A percentile compares a stretch with the other conserved stretches of the same genome.
Evolutionary conservation across 2,329 filamentous ascomycete species (phyloP).

Genomic region (Venturia aucupariae): DNA sequence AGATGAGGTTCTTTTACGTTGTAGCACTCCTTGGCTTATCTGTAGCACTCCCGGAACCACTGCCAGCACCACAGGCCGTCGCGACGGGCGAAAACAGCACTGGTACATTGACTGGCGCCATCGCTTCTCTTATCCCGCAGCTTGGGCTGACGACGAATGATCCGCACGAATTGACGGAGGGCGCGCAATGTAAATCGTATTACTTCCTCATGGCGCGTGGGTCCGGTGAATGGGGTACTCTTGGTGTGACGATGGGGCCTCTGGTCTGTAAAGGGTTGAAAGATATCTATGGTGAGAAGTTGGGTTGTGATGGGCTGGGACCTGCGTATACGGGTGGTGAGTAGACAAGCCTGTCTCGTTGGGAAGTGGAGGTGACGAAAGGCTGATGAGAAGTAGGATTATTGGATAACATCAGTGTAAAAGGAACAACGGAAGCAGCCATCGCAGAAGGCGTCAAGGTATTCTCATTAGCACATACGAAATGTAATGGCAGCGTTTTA

Average conservation of each 20-base stretch:
- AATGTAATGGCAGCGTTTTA: background rate
- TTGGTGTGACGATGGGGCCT: conserved; percentile 4
- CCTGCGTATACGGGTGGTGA: conserved; percentile 1
- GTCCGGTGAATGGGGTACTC: conserved; percentile 30
- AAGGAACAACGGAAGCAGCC: background rate
- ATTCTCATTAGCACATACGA: background rate
- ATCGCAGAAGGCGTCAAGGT: background rate
- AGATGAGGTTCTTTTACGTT: background rate
- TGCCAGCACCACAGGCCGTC: background rate
- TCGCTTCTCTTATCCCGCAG: background rate
- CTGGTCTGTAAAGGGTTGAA: background rate
- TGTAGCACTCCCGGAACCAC: background rate
- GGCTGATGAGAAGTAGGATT: background rate
- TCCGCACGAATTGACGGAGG: background rate
- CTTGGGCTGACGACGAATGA: background rate
- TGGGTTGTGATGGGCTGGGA: conserved; percentile 8
- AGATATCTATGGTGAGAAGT: background rate
- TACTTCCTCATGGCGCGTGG: conserved; percentile 35
- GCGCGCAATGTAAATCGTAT: conserved; percentile 25
- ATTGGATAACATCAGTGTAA: background rate
- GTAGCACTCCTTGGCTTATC: background rate
- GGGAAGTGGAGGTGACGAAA: background rate
- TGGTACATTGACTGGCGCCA: background rate
- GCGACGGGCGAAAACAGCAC: conserved; percentile 6
- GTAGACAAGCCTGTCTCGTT: background rate